phyloP scores from a whole-genome alignment of 1,139 yeast species.

The Suhomyces bolitotheri region DNA sequence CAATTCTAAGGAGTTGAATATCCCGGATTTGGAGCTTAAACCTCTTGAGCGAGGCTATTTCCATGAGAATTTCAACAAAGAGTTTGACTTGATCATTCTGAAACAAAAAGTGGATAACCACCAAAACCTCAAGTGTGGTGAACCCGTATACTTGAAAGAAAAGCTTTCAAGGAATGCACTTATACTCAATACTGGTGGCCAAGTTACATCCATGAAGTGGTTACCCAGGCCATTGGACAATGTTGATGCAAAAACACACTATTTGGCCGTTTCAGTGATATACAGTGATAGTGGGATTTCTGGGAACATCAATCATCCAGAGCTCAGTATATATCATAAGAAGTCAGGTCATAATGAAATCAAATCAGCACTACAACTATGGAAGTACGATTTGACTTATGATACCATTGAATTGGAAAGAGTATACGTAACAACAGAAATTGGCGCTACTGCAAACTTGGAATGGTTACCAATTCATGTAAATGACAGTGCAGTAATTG shows the following conservation, averaged over 20 bases:
- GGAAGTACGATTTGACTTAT: conserved; percentile 38
- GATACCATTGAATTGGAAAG: conserved; percentile 28
- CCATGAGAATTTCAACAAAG: neutral
- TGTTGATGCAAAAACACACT: conserved; percentile 24
- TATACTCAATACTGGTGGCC: conserved; percentile 56
- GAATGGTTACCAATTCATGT: conserved; percentile 49
- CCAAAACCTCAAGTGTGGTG: conserved; percentile 8
- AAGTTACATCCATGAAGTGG: conserved; percentile 59
- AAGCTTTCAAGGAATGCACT: conserved; percentile 39
- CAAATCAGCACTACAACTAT: conserved; percentile 47
- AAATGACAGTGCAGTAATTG: conserved; percentile 30
- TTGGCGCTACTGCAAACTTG: conserved; percentile 57
- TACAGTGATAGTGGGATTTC: conserved; percentile 30
- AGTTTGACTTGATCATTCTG: conserved; percentile 8
- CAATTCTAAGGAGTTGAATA: conserved; percentile 2
- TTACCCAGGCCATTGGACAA: conserved; percentile 21
- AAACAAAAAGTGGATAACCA: conserved; percentile 3
- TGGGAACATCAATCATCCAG: conserved; percentile 28
- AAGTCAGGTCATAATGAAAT: conserved; percentile 18
- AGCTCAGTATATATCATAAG: conserved; percentile 34
- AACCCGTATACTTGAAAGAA: conserved; percentile 12
- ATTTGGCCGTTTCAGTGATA: conserved; percentile 53
- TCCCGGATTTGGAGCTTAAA: conserved; percentile 7
- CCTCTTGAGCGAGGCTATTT: conserved; percentile 1
- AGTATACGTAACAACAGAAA: conserved; percentile 38